Conservation (phyloP, 169 alveolate species). For the Babesia gibsoni region DNA sequence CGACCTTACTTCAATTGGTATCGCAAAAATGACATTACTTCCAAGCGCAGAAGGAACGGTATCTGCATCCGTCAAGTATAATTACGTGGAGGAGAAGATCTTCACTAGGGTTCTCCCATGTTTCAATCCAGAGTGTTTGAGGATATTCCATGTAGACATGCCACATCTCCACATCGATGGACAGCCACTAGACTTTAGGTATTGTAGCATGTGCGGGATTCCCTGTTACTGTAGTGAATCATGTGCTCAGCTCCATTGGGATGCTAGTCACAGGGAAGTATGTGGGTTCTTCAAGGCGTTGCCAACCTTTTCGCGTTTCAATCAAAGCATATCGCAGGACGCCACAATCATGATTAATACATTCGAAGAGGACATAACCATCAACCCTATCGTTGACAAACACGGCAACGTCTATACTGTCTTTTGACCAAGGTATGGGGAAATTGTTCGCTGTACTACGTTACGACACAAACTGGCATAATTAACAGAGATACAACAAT, state of each 20-base stretch:
- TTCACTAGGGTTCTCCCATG: conserved; percentile 64
- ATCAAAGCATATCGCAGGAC: not conserved
- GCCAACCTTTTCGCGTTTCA: conserved; percentile 51
- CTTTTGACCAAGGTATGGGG: too few relatives aligned
- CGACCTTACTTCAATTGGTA: conserved; percentile 36
- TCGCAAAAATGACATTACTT: conserved; percentile 42
- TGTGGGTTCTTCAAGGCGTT: conserved; percentile 38
- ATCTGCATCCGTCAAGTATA: not conserved
- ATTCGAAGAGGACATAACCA: not conserved
- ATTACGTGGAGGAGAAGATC: conserved; percentile 2
- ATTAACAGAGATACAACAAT: too few relatives aligned
- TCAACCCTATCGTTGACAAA: conserved; percentile 7
- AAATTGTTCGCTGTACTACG: too few relatives aligned
- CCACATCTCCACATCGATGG: conserved; percentile 54
- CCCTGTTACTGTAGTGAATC: conserved; percentile 62
- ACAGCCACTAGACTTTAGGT: conserved; percentile 21
- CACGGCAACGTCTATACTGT: conserved; percentile 2
- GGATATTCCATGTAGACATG: conserved; percentile 51
- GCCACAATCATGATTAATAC: not conserved
- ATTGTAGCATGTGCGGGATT: conserved; percentile 57
- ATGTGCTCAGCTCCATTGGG: conserved; percentile 55
- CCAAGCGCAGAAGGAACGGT: not conserved
- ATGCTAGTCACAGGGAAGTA: conserved; percentile 42
- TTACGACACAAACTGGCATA: too few relatives aligned
- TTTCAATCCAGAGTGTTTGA: conserved; percentile 40